Conservation (phyloP, 768 basidiomycete genomes). For the Sutorius australiensis region DNA sequence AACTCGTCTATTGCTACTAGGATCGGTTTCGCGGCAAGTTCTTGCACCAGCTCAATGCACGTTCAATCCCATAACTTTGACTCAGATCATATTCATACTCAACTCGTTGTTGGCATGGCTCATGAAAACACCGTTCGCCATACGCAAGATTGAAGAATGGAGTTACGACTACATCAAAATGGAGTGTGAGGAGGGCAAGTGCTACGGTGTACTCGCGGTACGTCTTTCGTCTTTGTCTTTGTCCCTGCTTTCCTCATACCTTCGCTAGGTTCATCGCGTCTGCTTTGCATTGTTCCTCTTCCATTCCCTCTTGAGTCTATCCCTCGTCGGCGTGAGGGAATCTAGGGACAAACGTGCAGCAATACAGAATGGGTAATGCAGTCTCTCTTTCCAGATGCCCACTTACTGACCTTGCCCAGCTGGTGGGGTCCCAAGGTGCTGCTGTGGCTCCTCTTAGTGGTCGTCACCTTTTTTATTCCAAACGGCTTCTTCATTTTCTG, state of each 20-base stretch:
- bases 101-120: conserved; percentile 97
- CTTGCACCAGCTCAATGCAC: neutral
- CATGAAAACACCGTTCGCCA: conserved; percentile 88
- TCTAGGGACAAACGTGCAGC: conserved; percentile 91
- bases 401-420: conserved; percentile 38
- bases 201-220: conserved; percentile 94
- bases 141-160: conserved; percentile 85
- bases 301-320: conserved; percentile 74
- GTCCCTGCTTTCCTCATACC: conserved; percentile 2
- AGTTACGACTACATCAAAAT: conserved; percentile 98
- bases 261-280: conserved; percentile 78
- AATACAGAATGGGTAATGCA: conserved; percentile 88
- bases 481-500: conserved; percentile 98
- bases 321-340: conserved; percentile 83
- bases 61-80: neutral
- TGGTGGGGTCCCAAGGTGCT: conserved; percentile 99
- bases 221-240: conserved; percentile 26
- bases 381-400: neutral
- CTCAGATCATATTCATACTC: conserved; percentile 87
- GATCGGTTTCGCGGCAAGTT: conserved; percentile 85
- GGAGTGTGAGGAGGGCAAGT: conserved; percentile 89
- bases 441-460: conserved; percentile 79
- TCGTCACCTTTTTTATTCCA: conserved; percentile 89
- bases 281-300: conserved; percentile 92
- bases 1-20: conserved; percentile 98